Conservation (phyloP, 1,139 yeast species). For the Geotrichum australiense region DNA sequence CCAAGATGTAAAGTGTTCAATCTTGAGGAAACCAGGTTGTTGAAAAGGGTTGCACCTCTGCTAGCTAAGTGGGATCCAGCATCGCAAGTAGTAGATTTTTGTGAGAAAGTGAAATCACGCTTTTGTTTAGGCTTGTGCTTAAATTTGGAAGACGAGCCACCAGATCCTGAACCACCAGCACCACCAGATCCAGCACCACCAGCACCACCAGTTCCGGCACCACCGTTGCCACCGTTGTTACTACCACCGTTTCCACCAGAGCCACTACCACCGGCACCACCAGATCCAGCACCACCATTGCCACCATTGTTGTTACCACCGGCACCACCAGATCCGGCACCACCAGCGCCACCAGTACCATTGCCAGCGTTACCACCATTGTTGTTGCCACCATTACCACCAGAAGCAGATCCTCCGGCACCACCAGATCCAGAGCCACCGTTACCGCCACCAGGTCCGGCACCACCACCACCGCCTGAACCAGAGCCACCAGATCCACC, state of each 20-base stretch:
- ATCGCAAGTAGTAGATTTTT: neutral
- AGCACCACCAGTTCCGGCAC: constrained; percentile 3
- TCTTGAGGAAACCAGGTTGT: constrained; percentile 2
- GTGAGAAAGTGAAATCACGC: neutral
- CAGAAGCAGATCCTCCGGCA: neutral
- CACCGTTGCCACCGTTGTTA: constrained; percentile 3
- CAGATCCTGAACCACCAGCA: neutral
- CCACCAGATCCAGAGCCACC: neutral
- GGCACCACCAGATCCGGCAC: constrained; percentile 1
- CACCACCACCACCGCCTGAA: neutral
- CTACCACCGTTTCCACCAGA: constrained; percentile 3
- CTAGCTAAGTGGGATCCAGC: neutral
- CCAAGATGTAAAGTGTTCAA: neutral
- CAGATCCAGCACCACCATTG: constrained; percentile 2
- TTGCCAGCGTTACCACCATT: constrained; percentile 1
- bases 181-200: constrained; percentile 2
- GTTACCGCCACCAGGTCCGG: neutral
- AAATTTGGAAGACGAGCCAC: neutral
- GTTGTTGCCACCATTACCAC: neutral
- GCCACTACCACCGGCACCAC: constrained; percentile 4
- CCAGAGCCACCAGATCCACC: too few species aligned
- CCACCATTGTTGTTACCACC: constrained; percentile 3
- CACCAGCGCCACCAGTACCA: constrained; percentile 4
- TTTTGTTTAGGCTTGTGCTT: neutral
- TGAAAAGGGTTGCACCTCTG: neutral